Conservation (phyloP, 208 protist genomes). For the Naegleria fowleri region DNA sequence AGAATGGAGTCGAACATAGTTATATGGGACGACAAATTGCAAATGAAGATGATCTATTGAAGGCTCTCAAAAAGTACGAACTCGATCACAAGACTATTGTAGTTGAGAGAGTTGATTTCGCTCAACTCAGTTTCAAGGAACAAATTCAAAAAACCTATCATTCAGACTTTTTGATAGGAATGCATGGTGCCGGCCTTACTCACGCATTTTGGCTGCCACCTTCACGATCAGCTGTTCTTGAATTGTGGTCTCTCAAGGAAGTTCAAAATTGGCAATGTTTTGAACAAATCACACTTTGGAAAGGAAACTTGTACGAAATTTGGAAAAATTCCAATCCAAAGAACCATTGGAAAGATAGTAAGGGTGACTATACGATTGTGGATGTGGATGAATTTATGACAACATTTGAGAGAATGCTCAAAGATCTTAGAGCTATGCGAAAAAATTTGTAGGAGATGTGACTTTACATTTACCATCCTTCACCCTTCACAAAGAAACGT, state of each 20-base stretch:
- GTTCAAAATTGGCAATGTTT: not conserved
- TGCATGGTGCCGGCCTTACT: conserved; percentile 13
- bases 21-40: not conserved
- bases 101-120: conserved; percentile 9
- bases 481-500: too few species aligned
- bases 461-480: too few species aligned
- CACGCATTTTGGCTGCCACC: not conserved
- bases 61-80: not conserved
- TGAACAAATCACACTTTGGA: not conserved
- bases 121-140: not conserved
- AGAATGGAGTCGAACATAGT: not conserved
- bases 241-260: not conserved
- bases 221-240: not conserved
- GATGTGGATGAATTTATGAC: not conserved
- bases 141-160: conserved; percentile 7
- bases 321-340: not conserved
- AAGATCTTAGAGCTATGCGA: not conserved
- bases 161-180: not conserved
- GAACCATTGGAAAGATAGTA: not conserved
- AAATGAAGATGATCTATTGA: conserved; percentile 14
- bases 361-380: not conserved
- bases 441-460: too few species aligned
- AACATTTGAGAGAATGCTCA: not conserved
- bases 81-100: not conserved
- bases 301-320: not conserved